These are phyloP conservation scores for Plasmodium inui DNA, from an alignment of 169 alveolate species.

Conservation along the genomic window DNA sequence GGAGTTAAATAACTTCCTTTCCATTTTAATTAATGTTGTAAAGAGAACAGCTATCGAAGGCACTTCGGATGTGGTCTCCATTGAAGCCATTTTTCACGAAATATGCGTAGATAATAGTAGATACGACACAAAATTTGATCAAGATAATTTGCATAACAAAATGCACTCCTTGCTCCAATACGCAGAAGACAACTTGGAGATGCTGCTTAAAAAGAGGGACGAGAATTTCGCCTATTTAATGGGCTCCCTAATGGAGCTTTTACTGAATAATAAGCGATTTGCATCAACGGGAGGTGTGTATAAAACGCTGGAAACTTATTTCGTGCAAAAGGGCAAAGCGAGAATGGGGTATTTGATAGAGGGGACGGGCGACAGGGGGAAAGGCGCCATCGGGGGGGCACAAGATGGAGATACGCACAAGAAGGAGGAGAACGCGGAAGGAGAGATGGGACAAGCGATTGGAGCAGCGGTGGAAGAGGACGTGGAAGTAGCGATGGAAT, in stretches of 20 bases:
- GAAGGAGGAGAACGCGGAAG: neutral
- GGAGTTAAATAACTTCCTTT: slow-evolving; percentile 36
- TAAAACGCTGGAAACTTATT: slow-evolving; percentile 7
- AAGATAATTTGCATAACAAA: slow-evolving; percentile 17
- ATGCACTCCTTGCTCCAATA: slow-evolving; percentile 26
- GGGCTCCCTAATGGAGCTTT: slow-evolving; percentile 5
- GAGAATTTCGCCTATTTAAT: slow-evolving; percentile 30
- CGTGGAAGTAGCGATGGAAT: neutral
- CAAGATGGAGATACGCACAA: neutral
- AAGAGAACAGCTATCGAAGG: slow-evolving; percentile 1
- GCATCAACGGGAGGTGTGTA: neutral
- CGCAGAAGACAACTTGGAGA: slow-evolving; percentile 10
- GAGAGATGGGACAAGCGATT: neutral
- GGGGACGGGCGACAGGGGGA: neutral
- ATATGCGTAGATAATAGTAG: slow-evolving; percentile 20
- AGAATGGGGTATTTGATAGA: slow-evolving; percentile 10
- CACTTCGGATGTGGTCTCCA: neutral
- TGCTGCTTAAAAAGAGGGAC: slow-evolving; percentile 5
- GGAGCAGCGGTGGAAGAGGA: neutral
- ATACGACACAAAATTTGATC: slow-evolving; percentile 20
- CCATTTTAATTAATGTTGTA: slow-evolving; percentile 48
- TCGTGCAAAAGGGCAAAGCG: neutral
- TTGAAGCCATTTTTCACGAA: slow-evolving; percentile 7
- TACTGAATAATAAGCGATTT: slow-evolving; percentile 24
- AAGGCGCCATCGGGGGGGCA: neutral